Base-by-base conservation (phyloP, 148 eudicot species). In the Agrostemma githago region DNA sequence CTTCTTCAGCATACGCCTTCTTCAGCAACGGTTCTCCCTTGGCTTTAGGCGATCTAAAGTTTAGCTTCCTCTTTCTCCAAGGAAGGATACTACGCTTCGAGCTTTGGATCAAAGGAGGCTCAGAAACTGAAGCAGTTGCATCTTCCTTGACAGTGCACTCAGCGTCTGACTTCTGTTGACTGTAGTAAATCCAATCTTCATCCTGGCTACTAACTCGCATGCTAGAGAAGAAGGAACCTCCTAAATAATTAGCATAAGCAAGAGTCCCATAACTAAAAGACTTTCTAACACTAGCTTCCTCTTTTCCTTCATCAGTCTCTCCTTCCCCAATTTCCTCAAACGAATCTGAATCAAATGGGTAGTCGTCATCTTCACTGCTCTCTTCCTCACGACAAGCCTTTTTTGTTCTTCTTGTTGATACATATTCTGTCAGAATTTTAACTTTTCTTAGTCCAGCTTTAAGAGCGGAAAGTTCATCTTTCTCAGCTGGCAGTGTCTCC, bases 401-500 rank as follows among this genome's bases (percentile, higher is more conserved):
- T 72, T 91, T 94, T 54, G 89, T 86, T 82, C 91, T 86, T 72
- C 92, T 81, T 1, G 85, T 60, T 4, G 97, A 87, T 6, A 94
- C 97, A 66, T 83, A 94, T 48, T 91, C 98, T 0, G 90, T 94
- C 63, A 94, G 76, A 71, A 89, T 89, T 71, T 87, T 94, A 2
- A 94, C 98, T 74, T 89, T 94, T 65, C 93, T 79, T 37, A 94
- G 82, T 65, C 98, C 89, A 2, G 97, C 97, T 81, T 94, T 91
- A n/a, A 94, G 87, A 15, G 93, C 93, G 76, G 98, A 94, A 74
- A 86, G 84, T 74, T 94, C 98, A 56, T 94, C 96, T 82, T 88
- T 94, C 78, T 88, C 96, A 14, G 83, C 19, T 34, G 90, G 74
- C 60, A 72, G 75, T 15, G 84, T 71, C 57, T 85, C 92, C 54